These are phyloP conservation scores for Alternaria sp. DNA, from an alignment of 2,329 filamentous ascomycete species.

Conservation along the genomic window DNA sequence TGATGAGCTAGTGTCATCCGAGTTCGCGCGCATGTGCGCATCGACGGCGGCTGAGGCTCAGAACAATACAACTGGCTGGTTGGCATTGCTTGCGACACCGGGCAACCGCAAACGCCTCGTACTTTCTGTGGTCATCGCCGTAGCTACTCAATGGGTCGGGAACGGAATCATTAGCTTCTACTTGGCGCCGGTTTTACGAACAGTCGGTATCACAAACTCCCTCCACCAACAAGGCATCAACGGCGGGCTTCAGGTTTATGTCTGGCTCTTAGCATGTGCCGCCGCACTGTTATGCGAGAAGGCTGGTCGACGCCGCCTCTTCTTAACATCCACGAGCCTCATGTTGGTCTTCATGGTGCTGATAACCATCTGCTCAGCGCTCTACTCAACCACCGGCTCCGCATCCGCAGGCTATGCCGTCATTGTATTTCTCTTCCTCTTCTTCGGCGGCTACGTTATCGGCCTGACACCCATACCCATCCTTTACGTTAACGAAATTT, in stretches of 20 bases:
- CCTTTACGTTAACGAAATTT: constrained; percentile 45
- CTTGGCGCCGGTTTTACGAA: constrained; percentile 46
- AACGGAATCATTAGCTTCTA: constrained; percentile 49
- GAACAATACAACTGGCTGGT: background rate
- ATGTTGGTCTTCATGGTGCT: constrained; percentile 55
- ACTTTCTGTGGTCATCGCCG: constrained; percentile 45
- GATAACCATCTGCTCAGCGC: constrained; percentile 50
- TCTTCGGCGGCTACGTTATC: constrained; percentile 33
- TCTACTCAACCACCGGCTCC: constrained; percentile 13
- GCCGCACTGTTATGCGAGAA: constrained; percentile 52
- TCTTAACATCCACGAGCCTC: constrained; percentile 49
- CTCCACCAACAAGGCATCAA: constrained; percentile 50
- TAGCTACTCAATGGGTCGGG: constrained; percentile 51
- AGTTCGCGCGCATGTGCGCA: constrained; percentile 13
- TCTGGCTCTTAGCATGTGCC: constrained; percentile 42
- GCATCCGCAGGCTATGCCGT: constrained; percentile 18
- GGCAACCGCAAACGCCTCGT: constrained; percentile 49
- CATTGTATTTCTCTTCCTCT: constrained; percentile 26
- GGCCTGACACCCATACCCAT: constrained; percentile 45
- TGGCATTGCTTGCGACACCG: constrained; percentile 28
- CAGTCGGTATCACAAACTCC: constrained; percentile 47
- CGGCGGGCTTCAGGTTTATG: constrained; percentile 50
- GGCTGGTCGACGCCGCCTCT: constrained; percentile 53
- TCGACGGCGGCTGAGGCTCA: background rate
- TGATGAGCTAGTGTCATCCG: constrained; percentile 13